Evolutionary conservation across 2,329 filamentous ascomycete genomes (phyloP), one percentile per base, ranked within the genome.

Genomic region (Rosellinia necatrix): DNA sequence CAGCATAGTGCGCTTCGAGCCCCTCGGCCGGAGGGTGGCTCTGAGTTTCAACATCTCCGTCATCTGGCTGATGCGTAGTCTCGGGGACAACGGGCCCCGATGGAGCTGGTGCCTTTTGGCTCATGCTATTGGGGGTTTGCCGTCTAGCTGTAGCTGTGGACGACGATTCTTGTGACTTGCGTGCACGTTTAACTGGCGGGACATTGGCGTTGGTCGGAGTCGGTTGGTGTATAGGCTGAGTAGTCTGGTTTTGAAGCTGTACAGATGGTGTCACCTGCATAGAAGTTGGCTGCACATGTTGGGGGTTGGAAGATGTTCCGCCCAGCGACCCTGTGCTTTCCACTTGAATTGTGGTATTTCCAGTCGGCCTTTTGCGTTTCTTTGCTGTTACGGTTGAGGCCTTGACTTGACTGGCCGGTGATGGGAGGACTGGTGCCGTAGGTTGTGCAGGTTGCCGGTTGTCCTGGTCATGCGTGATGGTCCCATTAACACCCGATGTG

Each of bases 291-390:
- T 63, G 65, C 17, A 34, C 19, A 50, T 64, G 60, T 47, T 65
- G 64, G n/a, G 64, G 21, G 17, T 42, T 52, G 35, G 58, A 37
- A 35, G 30, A 5, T 12, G 50, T 41, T 37, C 34, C 55, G 56
- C 53, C 58, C 21, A 29, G 32, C 21, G 38, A 25, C 15, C 50
- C 15, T 22, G 50, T 43, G 13, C 49, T 57, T 38, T 68, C 64
- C n/a, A 21, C 50, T 47, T 59, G 62, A 37, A 59, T 9, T 12
- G 58, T 54, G 10, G 54, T 22, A 7, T 65, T 66, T 19, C 59
- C 66, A 34, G 49, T 59, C 12, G 65, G 70, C 8, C 69, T 65
- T 57, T 72, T 72, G 32, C 70, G 65, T 53, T 72, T 72, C 50
- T 67, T 68, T 5, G 68, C 65, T 19, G 65, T 63, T 30, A 71